Conservation (phyloP, 2,329 filamentous ascomycete species). For the Sporothrix brasiliensis region DNA sequence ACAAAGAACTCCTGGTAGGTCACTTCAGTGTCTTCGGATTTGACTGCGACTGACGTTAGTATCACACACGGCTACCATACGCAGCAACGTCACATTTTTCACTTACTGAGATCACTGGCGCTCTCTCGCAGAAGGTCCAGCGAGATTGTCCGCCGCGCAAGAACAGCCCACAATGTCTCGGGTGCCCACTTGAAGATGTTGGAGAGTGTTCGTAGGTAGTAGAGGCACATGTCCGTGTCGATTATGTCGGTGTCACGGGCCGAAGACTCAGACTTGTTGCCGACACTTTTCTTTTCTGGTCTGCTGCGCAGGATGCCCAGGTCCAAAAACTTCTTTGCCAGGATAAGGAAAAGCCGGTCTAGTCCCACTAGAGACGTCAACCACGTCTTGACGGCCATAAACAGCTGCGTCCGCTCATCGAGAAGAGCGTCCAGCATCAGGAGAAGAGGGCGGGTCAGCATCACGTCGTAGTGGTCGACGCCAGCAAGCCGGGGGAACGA, state of each 20-base stretch:
- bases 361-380: slow-evolving; percentile 67
- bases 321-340: slow-evolving; percentile 60
- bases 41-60: neutral
- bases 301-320: slow-evolving; percentile 54
- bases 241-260: slow-evolving; percentile 54
- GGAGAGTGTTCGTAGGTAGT: slow-evolving; percentile 74
- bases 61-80: neutral
- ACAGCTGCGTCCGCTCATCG: slow-evolving; percentile 72
- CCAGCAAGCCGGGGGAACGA: slow-evolving; percentile 53
- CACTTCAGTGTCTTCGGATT: slow-evolving; percentile 54
- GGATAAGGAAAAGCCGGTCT: slow-evolving; percentile 64
- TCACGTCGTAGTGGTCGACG: slow-evolving; percentile 66
- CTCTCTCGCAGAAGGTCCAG: slow-evolving; percentile 52
- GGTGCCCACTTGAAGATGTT: slow-evolving; percentile 71
- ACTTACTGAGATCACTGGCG: slow-evolving; percentile 57
- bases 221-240: slow-evolving; percentile 75
- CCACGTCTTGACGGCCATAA: slow-evolving; percentile 79
- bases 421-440: slow-evolving; percentile 76
- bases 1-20: slow-evolving; percentile 70
- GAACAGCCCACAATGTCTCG: slow-evolving; percentile 68
- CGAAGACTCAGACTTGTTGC: slow-evolving; percentile 25
- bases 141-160: slow-evolving; percentile 64
- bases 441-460: slow-evolving; percentile 80
- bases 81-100: slow-evolving; percentile 18
- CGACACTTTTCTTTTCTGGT: slow-evolving; percentile 25